These are phyloP conservation scores for Mucor piriformis DNA, from an alignment of 371 early-diverging fungal genomes.

Conservation along the genomic window DNA sequence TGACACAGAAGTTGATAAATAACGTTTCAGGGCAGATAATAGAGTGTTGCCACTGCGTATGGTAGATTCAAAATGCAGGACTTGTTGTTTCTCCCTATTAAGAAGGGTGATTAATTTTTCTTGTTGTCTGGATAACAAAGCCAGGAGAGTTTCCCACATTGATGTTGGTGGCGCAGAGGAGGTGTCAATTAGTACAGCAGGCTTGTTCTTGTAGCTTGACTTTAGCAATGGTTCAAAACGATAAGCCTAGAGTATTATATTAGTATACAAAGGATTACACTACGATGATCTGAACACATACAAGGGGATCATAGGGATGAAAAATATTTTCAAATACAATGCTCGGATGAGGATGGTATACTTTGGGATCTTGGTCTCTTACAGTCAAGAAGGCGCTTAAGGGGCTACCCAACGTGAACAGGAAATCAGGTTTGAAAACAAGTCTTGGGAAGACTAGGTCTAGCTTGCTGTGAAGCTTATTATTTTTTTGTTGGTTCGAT, in stretches of 20 bases:
- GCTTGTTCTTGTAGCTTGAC: slow-evolving; percentile 35
- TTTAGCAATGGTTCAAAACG: slow-evolving; percentile 50
- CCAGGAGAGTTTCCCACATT: too few relatives aligned
- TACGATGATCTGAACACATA: slow-evolving; percentile 13
- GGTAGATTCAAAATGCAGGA: neutral
- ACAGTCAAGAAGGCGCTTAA: slow-evolving; percentile 62
- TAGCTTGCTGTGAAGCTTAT: slow-evolving; percentile 37
- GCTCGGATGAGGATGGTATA: slow-evolving; percentile 52
- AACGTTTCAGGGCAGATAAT: slow-evolving; percentile 8
- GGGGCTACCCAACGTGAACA: slow-evolving; percentile 65
- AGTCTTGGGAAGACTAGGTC: slow-evolving; percentile 51
- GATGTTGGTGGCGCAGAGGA: too few relatives aligned
- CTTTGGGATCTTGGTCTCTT: slow-evolving; percentile 53
- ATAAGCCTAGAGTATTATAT: slow-evolving; percentile 43
- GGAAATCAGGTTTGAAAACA: slow-evolving; percentile 54
- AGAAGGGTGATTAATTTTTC: neutral
- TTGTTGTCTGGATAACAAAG: neutral
- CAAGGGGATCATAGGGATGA: slow-evolving; percentile 66
- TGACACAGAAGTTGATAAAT: neutral
- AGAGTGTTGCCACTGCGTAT: neutral
- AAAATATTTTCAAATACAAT: slow-evolving; percentile 65
- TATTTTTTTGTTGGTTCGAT: slow-evolving; percentile 37
- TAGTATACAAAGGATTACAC: too few relatives aligned
- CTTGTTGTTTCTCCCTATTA: neutral
- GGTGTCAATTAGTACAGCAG: slow-evolving; percentile 45